Evolutionary conservation across 2,329 filamentous ascomycete species (phyloP), one percentile per base, ranked within the genome.

Genomic region (Pestalotiopsis sp.): DNA sequence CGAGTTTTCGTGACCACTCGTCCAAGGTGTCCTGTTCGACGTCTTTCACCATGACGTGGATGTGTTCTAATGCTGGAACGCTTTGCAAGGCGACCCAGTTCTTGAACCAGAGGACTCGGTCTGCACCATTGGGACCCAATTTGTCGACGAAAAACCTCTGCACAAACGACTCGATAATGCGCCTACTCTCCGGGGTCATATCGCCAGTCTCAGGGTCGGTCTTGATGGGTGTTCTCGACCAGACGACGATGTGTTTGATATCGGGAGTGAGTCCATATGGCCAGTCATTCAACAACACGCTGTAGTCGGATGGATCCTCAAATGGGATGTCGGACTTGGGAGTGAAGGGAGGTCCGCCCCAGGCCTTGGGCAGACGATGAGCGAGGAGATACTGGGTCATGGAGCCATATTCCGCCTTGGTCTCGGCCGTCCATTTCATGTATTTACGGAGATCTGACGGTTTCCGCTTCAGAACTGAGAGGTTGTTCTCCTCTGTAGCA

Each of bases 71-170:
- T 2, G 92, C 88, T 74, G 95, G 89, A 57, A 98, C 92, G 74
- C 93, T 97, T 83, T 98, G 97, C 77, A 98, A 82, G 31, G 90
- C 90, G 69, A 90, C 90, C 94, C 94, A 97, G 75, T 98, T 98
- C 86, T 95, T 97, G 82, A 98, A 98, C 94, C 94, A 98, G 70
- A 94, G 78, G 59, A 91, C 88, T 63, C 81, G 82, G 5, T 84
- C 80, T 68, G 81, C 80, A n/a, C 85, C 86, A 3, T 79, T 82
- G 0, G 80, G 78, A 0, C 85, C 86, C 13, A 93, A 81, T 38
- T 80, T 81, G n/a, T 86, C 83, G 41, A 87, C 82, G 77, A 98
- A 98, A 17, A 86, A 91, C 71, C 82, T 85, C 72, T 88, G 80
- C 39, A 97, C 90, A 77, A 93, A 98, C 11, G 84, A 83, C 61